Evolutionary conservation across 768 basidiomycete genomes (phyloP), one percentile per base, ranked within the genome.

Genomic region (Suillus cothurnatus): DNA sequence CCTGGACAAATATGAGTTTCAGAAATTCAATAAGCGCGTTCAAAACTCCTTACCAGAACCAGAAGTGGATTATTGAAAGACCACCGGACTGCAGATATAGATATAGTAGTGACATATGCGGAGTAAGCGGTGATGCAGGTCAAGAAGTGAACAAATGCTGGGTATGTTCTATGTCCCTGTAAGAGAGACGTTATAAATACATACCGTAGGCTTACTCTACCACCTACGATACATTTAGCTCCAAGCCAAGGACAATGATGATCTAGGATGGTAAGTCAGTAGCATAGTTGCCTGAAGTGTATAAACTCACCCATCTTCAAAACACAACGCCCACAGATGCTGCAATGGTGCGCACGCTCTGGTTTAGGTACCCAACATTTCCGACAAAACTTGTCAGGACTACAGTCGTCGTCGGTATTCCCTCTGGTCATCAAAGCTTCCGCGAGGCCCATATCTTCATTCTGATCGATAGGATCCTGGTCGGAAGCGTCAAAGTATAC

Each of bases 231-330:
- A 74, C 93, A 95, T 72, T 82, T 89, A 55, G 82, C 78, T 43
- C 88, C 93, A 28, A 94, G 78, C 93, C 93, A 95, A 7, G 89
- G 90, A 72, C 93, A 95, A 71, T 95, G 93, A 71, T 94, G 93
- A 74, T 95, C 92, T 94, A 69, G 12, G 28, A 41, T 59, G 17
- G 39, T 59, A 41, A 59, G 58, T 8, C 2, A 31, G 32, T 7
- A 61, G 23, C 19, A 9, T 21, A 52, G 11, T 21, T 31, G 21
- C 39, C 39, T 21, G 19, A 43, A n/a, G 28, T 41, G 19, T 38
- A 32, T 61, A 32, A 23, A 76, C 88, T 63, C 61, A 92, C 92
- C 93, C 90, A 93, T 89, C 78, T 93, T 94, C 45, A 94, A 77
- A 14, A 94, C 89, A 72, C 93, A 94, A 43, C 91, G 84, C 43